Conservation (phyloP, 2,329 filamentous ascomycete species). For the Calonectria hongkongensis region DNA sequence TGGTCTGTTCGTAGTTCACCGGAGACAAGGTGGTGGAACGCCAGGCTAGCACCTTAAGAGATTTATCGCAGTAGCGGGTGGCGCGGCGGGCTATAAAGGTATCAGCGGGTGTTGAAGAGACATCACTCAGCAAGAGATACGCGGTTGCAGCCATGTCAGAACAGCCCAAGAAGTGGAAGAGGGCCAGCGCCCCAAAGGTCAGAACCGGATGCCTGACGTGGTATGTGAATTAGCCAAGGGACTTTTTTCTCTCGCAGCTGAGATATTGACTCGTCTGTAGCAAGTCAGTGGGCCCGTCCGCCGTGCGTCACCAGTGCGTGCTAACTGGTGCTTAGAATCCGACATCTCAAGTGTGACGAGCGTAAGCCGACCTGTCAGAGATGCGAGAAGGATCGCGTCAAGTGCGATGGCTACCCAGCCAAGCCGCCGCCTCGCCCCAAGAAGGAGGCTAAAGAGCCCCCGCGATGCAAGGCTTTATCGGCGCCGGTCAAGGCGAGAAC, state of each 20-base stretch:
- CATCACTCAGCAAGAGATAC: background rate
- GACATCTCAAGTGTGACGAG: slow-evolving; percentile 24
- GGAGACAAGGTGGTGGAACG: background rate
- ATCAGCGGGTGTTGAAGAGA: background rate
- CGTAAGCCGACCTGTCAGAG: slow-evolving; percentile 8
- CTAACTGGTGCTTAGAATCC: slow-evolving; percentile 19
- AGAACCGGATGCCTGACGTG: slow-evolving; percentile 23
- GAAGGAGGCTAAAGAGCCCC: background rate
- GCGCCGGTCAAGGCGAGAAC: background rate
- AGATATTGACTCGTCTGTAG: slow-evolving; percentile 17
- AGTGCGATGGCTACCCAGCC: slow-evolving; percentile 5
- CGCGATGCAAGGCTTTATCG: background rate
- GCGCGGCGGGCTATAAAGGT: slow-evolving; percentile 3
- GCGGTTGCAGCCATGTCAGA: slow-evolving; percentile 13
- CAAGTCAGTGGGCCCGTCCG: slow-evolving; percentile 9
- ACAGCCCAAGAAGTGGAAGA: slow-evolving; percentile 18
- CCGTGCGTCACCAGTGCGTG: background rate
- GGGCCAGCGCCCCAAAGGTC: slow-evolving; percentile 18
- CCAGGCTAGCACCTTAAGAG: slow-evolving; percentile 3
- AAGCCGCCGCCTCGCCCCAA: background rate
- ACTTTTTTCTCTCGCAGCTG: background rate
- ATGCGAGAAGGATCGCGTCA: slow-evolving; percentile 15
- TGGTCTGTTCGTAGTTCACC: slow-evolving; percentile 6
- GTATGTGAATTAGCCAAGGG: slow-evolving; percentile 9
- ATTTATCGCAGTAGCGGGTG: slow-evolving; percentile 21